Percentiles rank a stretch among this genome's conserved stretches.
Conservation (phyloP, 768 basidiomycete species). For the Tricholoma flavovirens region DNA sequence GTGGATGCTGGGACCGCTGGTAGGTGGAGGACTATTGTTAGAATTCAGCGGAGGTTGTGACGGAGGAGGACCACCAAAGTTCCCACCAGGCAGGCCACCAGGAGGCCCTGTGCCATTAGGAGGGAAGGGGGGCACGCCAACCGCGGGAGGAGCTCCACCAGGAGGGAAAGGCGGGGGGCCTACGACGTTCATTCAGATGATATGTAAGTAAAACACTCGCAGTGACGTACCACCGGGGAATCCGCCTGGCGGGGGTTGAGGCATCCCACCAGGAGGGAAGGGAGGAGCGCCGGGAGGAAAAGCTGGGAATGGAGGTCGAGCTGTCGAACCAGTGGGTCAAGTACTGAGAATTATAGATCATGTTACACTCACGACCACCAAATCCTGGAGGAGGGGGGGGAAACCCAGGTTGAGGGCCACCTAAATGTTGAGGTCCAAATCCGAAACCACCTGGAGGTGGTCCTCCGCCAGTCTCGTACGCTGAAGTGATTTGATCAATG, state of each 20-base stretch:
- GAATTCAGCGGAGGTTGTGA: constrained; percentile 23
- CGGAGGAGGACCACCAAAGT: constrained; percentile 29
- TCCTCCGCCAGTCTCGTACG: constrained; percentile 82
- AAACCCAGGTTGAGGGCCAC: constrained; percentile 45
- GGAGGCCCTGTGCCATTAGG: constrained; percentile 29
- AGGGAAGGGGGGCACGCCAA: constrained; percentile 42
- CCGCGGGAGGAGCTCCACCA: constrained; percentile 29
- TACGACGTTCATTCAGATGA: constrained; percentile 5
- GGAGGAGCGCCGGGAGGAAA: constrained; percentile 54
- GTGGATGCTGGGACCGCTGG: constrained; percentile 63
- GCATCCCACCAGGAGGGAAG: constrained; percentile 61
- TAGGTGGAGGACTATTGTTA: constrained; percentile 18
- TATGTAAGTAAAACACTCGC: constrained; percentile 5
- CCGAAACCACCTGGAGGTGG: constrained; percentile 87
- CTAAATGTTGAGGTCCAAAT: constrained; percentile 77
- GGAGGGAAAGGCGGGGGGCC: constrained; percentile 50
- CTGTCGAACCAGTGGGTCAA: constrained; percentile 25
- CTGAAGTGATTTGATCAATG: constrained; percentile 96
- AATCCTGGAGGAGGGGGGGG: constrained; percentile 50
- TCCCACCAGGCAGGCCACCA: constrained; percentile 18
- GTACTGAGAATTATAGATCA: not conserved
- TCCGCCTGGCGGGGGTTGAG: constrained; percentile 38
- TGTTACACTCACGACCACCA: constrained; percentile 40
- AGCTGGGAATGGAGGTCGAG: constrained; percentile 64
- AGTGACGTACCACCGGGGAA: constrained; percentile 37